phyloP scores from a whole-genome alignment of 2,329 filamentous ascomycete species.

The Pseudogymnoascus sp. region DNA sequence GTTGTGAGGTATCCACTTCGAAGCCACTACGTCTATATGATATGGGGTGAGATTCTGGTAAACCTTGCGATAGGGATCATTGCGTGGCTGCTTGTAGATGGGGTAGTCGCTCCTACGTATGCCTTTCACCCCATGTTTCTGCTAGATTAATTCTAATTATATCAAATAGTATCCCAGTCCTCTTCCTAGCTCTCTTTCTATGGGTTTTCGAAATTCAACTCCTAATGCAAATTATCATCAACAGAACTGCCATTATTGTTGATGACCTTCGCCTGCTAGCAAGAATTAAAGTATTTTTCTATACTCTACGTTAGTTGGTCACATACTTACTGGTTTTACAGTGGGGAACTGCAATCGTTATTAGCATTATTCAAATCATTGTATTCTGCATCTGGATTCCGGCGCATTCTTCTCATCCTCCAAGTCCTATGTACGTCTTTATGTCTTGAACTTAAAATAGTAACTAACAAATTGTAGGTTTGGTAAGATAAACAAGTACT shows the following conservation, averaged over 20 bases:
- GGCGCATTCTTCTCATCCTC: slow-evolving; percentile 28
- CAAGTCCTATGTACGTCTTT: slow-evolving; percentile 43
- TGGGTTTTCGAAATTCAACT: slow-evolving; percentile 44
- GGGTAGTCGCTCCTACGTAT: slow-evolving; percentile 28
- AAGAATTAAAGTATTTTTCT: slow-evolving; percentile 24
- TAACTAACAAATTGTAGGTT: slow-evolving; percentile 44
- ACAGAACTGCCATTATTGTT: slow-evolving; percentile 44
- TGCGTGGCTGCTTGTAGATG: slow-evolving; percentile 36
- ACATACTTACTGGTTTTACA: slow-evolving; percentile 32
- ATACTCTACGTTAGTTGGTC: slow-evolving; percentile 31
- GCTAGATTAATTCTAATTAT: background rate
- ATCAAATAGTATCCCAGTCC: background rate
- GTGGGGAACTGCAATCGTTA: slow-evolving; percentile 30
- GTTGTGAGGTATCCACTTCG: slow-evolving; percentile 19
- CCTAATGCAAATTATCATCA: slow-evolving; percentile 49
- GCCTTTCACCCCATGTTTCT: slow-evolving; percentile 16
- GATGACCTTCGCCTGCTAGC: slow-evolving; percentile 11
- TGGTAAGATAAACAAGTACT: slow-evolving; percentile 30
- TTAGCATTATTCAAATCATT: slow-evolving; percentile 44
- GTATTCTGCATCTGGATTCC: slow-evolving; percentile 50
- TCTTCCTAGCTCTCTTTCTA: slow-evolving; percentile 24
- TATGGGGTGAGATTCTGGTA: slow-evolving; percentile 39
- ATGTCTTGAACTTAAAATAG: slow-evolving; percentile 42
- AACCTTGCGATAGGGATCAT: slow-evolving; percentile 36
- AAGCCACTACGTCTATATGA: slow-evolving; percentile 34